A percentile compares a stretch with the other conserved stretches of the same genome.
phyloP scores from a whole-genome alignment of 257 asterid species.

The Mitragyna speciosa region DNA sequence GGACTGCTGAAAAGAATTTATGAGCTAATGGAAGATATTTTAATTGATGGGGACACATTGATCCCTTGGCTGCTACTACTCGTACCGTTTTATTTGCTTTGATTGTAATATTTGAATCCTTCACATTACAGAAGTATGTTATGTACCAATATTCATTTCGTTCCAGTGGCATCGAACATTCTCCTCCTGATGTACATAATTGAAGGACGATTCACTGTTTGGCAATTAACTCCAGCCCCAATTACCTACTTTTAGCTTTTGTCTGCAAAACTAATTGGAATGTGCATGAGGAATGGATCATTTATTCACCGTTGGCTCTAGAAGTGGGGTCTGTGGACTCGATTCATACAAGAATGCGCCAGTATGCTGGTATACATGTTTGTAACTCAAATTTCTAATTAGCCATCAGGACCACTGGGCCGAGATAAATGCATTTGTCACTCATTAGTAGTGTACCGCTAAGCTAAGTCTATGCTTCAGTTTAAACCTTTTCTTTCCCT shows the following conservation, averaged over 20 bases:
- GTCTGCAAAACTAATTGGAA: not conserved
- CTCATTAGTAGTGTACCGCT: not conserved
- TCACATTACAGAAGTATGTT: constrained; percentile 1
- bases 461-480: not conserved
- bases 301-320: no score
- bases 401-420: not conserved
- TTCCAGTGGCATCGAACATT: not conserved
- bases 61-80: not conserved
- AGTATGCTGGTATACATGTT: not conserved
- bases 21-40: not conserved
- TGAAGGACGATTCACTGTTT: not conserved
- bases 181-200: constrained; percentile 4
- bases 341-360: no score
- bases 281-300: no score
- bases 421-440: not conserved
- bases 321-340: no score
- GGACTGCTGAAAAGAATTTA: not conserved
- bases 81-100: not conserved
- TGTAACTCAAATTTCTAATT: no score
- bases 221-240: no score
- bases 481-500: not conserved
- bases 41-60: not conserved
- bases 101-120: constrained; percentile 1
- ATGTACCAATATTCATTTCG: constrained; percentile 1
- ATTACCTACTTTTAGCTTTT: no score